These are phyloP conservation scores for Biscutella laevigata DNA, from an alignment of 441 rosid genomes.

Conservation along the genomic window DNA sequence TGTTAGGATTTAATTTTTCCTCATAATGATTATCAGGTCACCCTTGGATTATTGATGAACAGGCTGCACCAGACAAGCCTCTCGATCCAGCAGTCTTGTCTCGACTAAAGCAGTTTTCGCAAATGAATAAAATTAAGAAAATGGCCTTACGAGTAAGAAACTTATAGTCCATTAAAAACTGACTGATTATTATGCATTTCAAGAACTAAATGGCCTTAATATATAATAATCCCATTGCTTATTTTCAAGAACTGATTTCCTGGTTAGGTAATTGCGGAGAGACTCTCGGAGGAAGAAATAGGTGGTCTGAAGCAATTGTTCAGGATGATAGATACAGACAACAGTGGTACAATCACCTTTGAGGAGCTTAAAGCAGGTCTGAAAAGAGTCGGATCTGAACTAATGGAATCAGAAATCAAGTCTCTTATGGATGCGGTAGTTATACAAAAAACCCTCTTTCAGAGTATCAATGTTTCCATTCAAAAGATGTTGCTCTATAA, in stretches of 20 bases:
- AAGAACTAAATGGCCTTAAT: no score
- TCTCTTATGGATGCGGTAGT: conserved; percentile 75
- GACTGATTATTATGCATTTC: no score
- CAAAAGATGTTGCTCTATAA: neutral
- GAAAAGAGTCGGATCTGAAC: conserved; percentile 61
- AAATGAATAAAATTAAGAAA: conserved; percentile 83
- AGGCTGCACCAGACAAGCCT: conserved; percentile 50
- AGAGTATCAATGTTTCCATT: neutral
- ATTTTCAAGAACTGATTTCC: neutral
- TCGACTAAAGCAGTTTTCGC: conserved; percentile 73
- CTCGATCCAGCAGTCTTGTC: conserved; percentile 56
- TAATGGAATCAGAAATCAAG: conserved; percentile 78
- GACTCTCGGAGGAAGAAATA: conserved; percentile 87
- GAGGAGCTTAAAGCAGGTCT: conserved; percentile 77
- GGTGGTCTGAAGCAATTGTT: conserved; percentile 80
- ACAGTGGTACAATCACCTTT: conserved; percentile 70
- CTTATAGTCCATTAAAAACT: no score
- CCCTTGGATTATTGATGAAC: conserved; percentile 58
- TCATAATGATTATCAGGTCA: conserved; percentile 47
- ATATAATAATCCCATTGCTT: conserved; percentile 1
- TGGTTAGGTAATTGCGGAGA: conserved; percentile 68
- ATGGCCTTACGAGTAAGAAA: conserved; percentile 71
- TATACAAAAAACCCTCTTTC: neutral
- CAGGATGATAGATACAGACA: conserved; percentile 79
- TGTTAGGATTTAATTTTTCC: neutral